phyloP scores from a whole-genome alignment of 352 stramenopile genomes.

The Aphanomyces cochlioides region DNA sequence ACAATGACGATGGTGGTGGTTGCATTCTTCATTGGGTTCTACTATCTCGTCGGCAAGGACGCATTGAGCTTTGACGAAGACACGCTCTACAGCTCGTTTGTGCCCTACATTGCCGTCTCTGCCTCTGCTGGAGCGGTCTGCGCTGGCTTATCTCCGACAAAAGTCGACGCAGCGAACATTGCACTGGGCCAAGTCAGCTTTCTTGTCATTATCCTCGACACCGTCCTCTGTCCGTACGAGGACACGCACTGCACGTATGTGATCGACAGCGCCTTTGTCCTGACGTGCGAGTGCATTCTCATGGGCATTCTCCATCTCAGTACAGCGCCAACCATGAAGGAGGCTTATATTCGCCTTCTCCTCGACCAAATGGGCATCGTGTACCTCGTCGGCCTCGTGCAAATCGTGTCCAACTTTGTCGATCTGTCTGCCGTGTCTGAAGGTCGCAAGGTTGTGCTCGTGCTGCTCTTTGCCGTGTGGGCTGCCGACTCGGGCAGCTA shows the following conservation, averaged over 20 bases:
- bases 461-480: constrained; percentile 67
- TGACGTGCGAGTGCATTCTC: constrained; percentile 46
- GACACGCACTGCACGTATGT: constrained; percentile 53
- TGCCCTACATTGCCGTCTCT: neutral
- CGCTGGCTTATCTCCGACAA: neutral
- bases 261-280: constrained; percentile 51
- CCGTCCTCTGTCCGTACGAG: constrained; percentile 69
- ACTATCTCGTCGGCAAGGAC: neutral
- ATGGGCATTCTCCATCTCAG: constrained; percentile 50
- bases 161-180: neutral
- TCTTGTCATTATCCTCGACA: constrained; percentile 38
- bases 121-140: neutral
- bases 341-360: constrained; percentile 46
- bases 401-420: constrained; percentile 61
- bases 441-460: constrained; percentile 59
- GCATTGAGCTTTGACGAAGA: neutral
- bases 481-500: constrained; percentile 91
- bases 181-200: neutral
- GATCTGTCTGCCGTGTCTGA: constrained; percentile 37
- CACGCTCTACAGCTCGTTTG: neutral
- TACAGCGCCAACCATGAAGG: constrained; percentile 32
- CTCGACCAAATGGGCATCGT: constrained; percentile 62
- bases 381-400: constrained; percentile 64
- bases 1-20: neutral
- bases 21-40: neutral